phyloP scores from a whole-genome alignment of 2,329 filamentous ascomycete species.

The Paecilomyces variotii region DNA sequence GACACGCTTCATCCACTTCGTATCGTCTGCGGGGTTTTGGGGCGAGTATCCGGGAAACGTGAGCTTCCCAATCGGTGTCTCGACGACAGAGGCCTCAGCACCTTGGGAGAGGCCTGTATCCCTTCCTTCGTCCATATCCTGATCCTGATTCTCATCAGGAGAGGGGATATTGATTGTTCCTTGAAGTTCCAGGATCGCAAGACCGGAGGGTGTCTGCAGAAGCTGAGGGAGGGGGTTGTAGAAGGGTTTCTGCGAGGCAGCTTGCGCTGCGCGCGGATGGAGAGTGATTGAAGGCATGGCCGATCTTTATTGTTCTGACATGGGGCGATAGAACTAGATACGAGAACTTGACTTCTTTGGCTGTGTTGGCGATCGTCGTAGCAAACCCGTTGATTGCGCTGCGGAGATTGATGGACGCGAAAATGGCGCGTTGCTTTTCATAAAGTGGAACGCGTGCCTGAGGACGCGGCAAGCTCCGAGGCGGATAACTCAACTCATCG shows the following conservation, averaged over 20 bases:
- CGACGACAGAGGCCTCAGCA: conserved; percentile 13
- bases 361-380: background rate
- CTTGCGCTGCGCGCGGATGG: conserved; percentile 14
- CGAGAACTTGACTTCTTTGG: background rate
- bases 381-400: background rate
- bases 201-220: conserved; percentile 78
- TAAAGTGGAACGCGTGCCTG: background rate
- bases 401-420: background rate
- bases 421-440: background rate
- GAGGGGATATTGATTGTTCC: conserved; percentile 73
- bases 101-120: conserved; percentile 7
- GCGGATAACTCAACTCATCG: background rate
- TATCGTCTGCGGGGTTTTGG: conserved; percentile 43
- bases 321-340: background rate
- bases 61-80: conserved; percentile 60
- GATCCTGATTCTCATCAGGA: conserved; percentile 22
- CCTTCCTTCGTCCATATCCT: conserved; percentile 13
- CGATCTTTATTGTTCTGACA: background rate
- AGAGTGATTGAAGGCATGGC: conserved; percentile 37
- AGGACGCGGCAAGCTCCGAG: background rate
- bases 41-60: conserved; percentile 68
- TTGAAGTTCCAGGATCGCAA: conserved; percentile 87
- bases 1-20: conserved; percentile 81
- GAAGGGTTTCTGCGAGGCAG: conserved; percentile 3
- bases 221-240: conserved; percentile 65